A percentile compares a stretch with the other conserved stretches of the same genome.
Evolutionary conservation across 2,329 filamentous ascomycete genomes (phyloP).

Genomic region (Scytalidium lignicola): DNA sequence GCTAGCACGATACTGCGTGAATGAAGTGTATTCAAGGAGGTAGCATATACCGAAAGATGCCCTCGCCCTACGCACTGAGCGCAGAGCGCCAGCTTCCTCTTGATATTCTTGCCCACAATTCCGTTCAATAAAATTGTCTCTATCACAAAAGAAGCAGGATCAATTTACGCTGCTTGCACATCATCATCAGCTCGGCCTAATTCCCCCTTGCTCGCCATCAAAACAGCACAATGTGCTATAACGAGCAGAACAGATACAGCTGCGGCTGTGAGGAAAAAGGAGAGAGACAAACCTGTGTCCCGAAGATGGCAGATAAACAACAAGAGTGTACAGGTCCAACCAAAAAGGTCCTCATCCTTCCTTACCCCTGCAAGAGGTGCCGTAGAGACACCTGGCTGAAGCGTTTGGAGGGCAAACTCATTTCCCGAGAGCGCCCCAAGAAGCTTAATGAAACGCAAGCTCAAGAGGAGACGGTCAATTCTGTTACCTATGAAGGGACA

Average conservation of each 20-base stretch:
- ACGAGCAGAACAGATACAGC: neutral
- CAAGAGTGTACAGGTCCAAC: constrained; percentile 72
- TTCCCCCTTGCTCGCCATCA: neutral
- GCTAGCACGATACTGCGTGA: neutral
- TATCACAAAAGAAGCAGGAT: too few species aligned
- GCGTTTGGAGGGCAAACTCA: neutral
- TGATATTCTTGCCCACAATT: neutral
- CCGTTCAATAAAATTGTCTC: neutral
- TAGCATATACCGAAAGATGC: neutral
- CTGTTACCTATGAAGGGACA: too few species aligned
- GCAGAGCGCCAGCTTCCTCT: neutral
- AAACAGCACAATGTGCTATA: neutral
- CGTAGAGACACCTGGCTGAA: neutral
- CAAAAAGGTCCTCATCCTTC: neutral
- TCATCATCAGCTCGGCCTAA: neutral
- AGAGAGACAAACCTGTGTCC: constrained; percentile 31
- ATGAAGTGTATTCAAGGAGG: neutral
- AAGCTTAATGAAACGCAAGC: too few species aligned
- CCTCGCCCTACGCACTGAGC: neutral
- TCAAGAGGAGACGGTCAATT: too few species aligned
- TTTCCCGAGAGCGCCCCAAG: too few species aligned
- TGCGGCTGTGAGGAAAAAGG: neutral
- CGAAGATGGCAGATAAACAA: constrained; percentile 96
- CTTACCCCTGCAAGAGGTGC: neutral
- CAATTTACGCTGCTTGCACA: too few species aligned